Evolutionary conservation across 2,329 filamentous ascomycete genomes (phyloP), one percentile per base, ranked within the genome.

Genomic region (Penicillium sp.): DNA sequence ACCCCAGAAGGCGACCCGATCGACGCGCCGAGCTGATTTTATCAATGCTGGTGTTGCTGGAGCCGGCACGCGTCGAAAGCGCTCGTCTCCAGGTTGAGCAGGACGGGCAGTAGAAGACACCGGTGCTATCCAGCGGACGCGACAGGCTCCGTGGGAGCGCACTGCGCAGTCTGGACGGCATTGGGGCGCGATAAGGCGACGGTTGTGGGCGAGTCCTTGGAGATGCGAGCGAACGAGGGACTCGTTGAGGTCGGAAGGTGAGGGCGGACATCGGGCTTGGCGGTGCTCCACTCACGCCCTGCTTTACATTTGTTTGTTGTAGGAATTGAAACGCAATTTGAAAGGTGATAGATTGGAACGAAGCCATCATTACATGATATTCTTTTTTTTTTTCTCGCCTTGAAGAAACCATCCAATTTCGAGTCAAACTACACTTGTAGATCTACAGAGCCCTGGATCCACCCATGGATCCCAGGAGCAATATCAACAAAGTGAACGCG

Each of bases 81-180:
- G 58, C 56, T 41, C 66, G 68, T 49, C 67, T 63, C 63, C 68
- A 67, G 56, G 60, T 69, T 30, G 71, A 65, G 61, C 74, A 76
- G 13, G 73, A 74, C 2, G 71, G 72, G 51, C 73, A 76, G 57
- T 69, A 68, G 51, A 72, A 71, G 27, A 68, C 56, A 39, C 60
- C 50, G 4, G 53, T 52, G 24, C 44, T 56, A 35, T 63, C 63
- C 47, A 63, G 47, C n/a, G 64, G 50, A 46, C 62, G 64, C 52
- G 60, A 57, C 43, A 73, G 59, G 65, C 67, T 69, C 64, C 62
- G 67, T 39, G 65, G 36, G 47, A 74, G 64, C 55, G 68, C 60
- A 51, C 65, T 62, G 61, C 69, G 67, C 48, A 73, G 54, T 66
- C 68, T 73, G 46, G 68, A 61, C 54, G 72, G 70, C 72, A 75